Evolutionary conservation across 345 rosid species (phyloP), one percentile per base, ranked within the genome.

Genomic region (Erodium maritimum): DNA sequence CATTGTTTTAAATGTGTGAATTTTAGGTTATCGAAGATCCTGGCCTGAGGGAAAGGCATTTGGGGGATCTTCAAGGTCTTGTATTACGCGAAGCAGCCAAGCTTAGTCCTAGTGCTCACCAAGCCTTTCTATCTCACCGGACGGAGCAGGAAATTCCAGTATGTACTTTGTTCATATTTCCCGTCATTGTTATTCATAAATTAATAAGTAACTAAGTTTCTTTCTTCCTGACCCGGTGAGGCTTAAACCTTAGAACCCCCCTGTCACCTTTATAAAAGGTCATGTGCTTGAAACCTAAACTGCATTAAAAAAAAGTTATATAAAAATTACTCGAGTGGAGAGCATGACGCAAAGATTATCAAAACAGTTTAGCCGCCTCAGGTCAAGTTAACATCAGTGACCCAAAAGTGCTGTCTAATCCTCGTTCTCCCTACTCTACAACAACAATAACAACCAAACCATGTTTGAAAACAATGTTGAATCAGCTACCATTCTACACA

Each of bases 31-130:
- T 77, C 54, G 69, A 80, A 64, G 89, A 90, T 71, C 71, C 65
- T 51, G 83, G 70, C 46, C 65, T 91, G 8, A 57, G 95, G 56
- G 97, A 91, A 58, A 84, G 95, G 54, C 78, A 88, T 74, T 70
- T 84, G 57, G 97, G 97, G 22, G 90, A 82, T 65, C 86, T 91
- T 77, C 95, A 91, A 72, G 97, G 95, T 52, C 72, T 77, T 66
- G 69, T 73, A 23, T 61, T 74, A 52, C 76, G 62, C 61, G 88
- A 86, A 65, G 90, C 90, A 61, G 69, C 82, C 1, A 63, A 69
- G 67, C 18, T 71, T 54, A 57, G 65, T 33, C 79, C 90, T 1
- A 54, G 70, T 59, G 86, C 95, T 62, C 77, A 82, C 70, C 61
- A 79, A 65, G 90, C 95, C 64, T 71, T 82, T 68, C 50, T 67